Percentiles rank a stretch among this genome's conserved stretches.
These are phyloP conservation scores for Agastache rugosa DNA, from an alignment of 257 asterid species.

Conservation along the genomic window DNA sequence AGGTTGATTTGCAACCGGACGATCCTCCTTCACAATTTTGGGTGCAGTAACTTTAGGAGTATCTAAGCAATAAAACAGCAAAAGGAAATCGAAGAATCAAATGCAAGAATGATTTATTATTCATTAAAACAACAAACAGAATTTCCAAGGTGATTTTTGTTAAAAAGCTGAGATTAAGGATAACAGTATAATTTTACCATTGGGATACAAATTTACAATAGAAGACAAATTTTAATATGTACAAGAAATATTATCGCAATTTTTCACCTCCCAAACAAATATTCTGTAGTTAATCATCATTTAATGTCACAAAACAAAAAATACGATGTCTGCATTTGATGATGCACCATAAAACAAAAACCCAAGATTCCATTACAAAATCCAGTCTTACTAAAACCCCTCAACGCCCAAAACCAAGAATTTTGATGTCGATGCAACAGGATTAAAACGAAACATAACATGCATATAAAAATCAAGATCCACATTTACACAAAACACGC, in stretches of 20 bases:
- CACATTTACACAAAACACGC: not conserved
- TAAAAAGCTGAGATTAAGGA: not conserved
- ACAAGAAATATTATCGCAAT: conserved; percentile 9
- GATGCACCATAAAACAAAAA: not conserved
- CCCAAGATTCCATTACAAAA: not conserved
- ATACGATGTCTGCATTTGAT: conserved; percentile 30
- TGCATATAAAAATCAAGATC: conserved; percentile 29
- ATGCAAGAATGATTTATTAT: not conserved
- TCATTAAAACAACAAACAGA: conserved; percentile 19
- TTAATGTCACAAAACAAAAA: conserved; percentile 26
- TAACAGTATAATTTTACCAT: conserved; percentile 15
- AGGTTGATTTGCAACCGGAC: conserved; percentile 41
- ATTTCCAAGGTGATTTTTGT: conserved; percentile 28
- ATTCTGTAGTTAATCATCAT: conserved; percentile 11
- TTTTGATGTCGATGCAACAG: not conserved
- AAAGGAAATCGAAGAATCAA: conserved; percentile 25
- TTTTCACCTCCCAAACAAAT: not conserved
- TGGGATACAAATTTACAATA: not conserved
- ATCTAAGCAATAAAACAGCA: conserved; percentile 43
- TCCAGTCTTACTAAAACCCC: conserved; percentile 2
- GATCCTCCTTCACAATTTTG: conserved; percentile 48
- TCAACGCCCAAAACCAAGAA: conserved; percentile 10
- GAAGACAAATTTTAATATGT: conserved; percentile 20
- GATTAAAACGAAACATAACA: not conserved
- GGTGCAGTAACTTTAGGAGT: conserved; percentile 38